Evolutionary conservation across 805 yeast genomes (phyloP), one percentile per base, ranked within the genome.

Genomic region (Schizosaccharomyces cryophilus): DNA sequence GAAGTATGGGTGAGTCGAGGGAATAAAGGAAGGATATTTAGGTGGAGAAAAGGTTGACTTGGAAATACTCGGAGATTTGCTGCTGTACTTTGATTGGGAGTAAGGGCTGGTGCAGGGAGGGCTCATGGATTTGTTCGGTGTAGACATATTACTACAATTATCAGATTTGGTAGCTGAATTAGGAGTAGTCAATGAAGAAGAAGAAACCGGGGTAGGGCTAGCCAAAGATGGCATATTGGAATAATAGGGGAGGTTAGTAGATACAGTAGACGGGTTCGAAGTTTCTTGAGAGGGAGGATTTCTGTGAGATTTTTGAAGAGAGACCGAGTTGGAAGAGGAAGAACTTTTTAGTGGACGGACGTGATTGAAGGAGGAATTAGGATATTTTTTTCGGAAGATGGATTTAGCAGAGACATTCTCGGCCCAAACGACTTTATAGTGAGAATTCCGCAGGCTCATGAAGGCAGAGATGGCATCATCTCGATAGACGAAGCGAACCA

Each of bases 401-500:
- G 56, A 17, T 21, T 51, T 21, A 17, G 31, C 17, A 51, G 56
- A 88, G 58, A 85, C 75, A 67, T 85, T 85, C 71, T 85, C 87
- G 0, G 89, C 87, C 95, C 95, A 86, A 66, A 84, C 87, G 54
- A 83, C 84, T 54, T 73, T 4, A 76, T 80, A 80, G 19, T 71
- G 70, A 58, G 77, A 77, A 15, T 78, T 75, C 64, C 84, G 77
- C 62, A 85, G 74, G 65, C 77, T 78, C 1, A 88, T 87, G 73
- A 79, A 85, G 0, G 93, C 89, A 66, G 84, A 76, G 58, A 86
- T 86, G 6, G 95, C 95, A 70, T 86, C 94, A 69, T 85, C 93
- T 60, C 95, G 77, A 68, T 78, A 86, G 1, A 80, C 84, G 72
- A 81, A 86, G 67, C 84, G 83, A 64, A 81, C 77, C 66, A 81